These are phyloP conservation scores for Neurospora hispaniola DNA, from an alignment of 495 filamentous ascomycete genomes.

Conservation along the genomic window DNA sequence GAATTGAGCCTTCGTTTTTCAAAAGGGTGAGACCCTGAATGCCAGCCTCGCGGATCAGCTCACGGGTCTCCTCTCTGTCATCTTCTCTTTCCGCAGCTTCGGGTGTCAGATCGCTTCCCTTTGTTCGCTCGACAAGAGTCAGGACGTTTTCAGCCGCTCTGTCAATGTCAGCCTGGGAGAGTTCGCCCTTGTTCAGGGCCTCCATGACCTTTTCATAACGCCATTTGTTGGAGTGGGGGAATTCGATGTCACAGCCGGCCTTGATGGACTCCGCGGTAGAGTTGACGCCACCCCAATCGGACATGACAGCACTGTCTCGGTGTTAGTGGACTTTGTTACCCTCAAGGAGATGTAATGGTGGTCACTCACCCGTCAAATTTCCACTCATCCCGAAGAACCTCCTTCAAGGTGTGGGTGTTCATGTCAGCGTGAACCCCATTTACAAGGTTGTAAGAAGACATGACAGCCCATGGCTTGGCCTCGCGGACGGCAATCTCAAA, in stretches of 20 bases:
- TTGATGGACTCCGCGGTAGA: slow-evolving; percentile 60
- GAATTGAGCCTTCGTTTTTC: slow-evolving; percentile 58
- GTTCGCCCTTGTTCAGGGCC: slow-evolving; percentile 50
- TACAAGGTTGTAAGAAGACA: slow-evolving; percentile 79
- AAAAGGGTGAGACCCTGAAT: slow-evolving; percentile 67
- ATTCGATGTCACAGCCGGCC: slow-evolving; percentile 69
- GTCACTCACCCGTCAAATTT: slow-evolving; percentile 51
- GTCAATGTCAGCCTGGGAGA: slow-evolving; percentile 39
- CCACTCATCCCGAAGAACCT: slow-evolving; percentile 71
- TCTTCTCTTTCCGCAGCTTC: slow-evolving; percentile 51
- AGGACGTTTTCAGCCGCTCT: slow-evolving; percentile 53
- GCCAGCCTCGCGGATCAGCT: slow-evolving; percentile 58
- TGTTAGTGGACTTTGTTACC: slow-evolving; percentile 9
- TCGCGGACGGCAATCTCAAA: slow-evolving; percentile 79
- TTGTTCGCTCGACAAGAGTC: slow-evolving; percentile 54
- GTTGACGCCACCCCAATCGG: slow-evolving; percentile 65
- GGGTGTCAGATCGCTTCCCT: slow-evolving; percentile 49
- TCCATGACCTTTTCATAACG: slow-evolving; percentile 55
- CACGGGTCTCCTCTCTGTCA: slow-evolving; percentile 53
- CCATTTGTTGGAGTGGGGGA: slow-evolving; percentile 63
- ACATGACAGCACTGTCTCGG: slow-evolving; percentile 52
- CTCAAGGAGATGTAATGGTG: neutral
- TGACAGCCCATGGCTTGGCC: slow-evolving; percentile 64
- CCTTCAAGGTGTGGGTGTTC: slow-evolving; percentile 56
- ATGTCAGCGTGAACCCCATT: slow-evolving; percentile 72